A percentile compares a stretch with the other conserved stretches of the same genome.
Conservation (phyloP, 441 rosid genomes). For the Monsonia emarginata region DNA sequence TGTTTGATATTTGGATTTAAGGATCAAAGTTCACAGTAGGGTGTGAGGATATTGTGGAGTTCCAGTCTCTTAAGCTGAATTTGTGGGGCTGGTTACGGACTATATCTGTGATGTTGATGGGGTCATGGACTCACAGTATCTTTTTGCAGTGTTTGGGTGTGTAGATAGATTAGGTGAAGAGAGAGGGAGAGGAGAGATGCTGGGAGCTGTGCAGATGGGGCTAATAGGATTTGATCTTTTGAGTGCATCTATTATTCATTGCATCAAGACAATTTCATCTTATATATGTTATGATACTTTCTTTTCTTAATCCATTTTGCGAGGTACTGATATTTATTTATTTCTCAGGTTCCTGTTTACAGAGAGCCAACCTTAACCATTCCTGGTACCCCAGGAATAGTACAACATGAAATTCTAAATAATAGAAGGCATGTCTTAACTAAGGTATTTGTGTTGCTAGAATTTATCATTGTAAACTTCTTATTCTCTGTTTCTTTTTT, state of each 20-base stretch:
- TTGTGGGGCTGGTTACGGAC: neutral
- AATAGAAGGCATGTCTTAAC: slow-evolving; percentile 91
- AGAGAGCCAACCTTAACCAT: slow-evolving; percentile 67
- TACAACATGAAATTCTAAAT: slow-evolving; percentile 90
- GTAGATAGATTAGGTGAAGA: neutral
- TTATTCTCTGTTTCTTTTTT: neutral
- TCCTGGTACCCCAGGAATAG: slow-evolving; percentile 83
- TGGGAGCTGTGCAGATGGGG: neutral
- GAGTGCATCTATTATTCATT: neutral
- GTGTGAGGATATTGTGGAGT: neutral
- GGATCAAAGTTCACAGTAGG: neutral
- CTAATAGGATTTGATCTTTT: neutral
- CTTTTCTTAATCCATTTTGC: neutral
- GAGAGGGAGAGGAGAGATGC: neutral
- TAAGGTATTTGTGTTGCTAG: slow-evolving; percentile 41
- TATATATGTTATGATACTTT: no score
- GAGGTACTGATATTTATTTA: slow-evolving; percentile 3
- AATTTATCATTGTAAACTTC: neutral
- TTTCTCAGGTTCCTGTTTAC: slow-evolving; percentile 59
- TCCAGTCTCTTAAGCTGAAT: neutral
- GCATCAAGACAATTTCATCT: neutral
- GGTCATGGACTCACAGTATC: neutral
- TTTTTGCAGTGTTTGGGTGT: neutral
- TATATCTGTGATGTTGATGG: neutral
- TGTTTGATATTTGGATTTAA: neutral